Percentiles rank a stretch among this genome's conserved stretches.
phyloP scores from a whole-genome alignment of 805 yeast species.

The Saccharomycopsis fermentans region DNA sequence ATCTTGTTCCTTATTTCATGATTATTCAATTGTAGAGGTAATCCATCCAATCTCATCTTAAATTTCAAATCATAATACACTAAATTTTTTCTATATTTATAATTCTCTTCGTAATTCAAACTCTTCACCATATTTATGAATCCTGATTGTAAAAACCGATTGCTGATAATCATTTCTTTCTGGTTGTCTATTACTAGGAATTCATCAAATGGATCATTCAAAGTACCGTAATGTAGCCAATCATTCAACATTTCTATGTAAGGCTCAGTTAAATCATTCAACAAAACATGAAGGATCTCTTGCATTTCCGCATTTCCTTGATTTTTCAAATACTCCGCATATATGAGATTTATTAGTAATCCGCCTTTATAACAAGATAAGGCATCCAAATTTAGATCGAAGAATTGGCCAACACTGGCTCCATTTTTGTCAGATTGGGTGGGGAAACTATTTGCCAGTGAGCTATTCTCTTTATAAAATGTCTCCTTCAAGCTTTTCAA shows the following conservation, averaged over 20 bases:
- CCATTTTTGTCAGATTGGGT: not conserved
- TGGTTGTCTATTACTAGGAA: slow-evolving; percentile 50
- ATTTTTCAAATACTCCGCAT: slow-evolving; percentile 42
- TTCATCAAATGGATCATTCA: slow-evolving; percentile 75
- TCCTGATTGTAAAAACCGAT: not conserved
- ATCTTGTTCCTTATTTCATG: slow-evolving; percentile 51
- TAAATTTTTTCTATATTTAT: slow-evolving; percentile 27
- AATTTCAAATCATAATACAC: slow-evolving; percentile 69
- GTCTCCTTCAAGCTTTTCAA: slow-evolving; percentile 32
- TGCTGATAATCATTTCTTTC: not conserved
- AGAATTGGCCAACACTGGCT: not conserved
- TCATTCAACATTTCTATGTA: slow-evolving; percentile 58
- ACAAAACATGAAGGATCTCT: slow-evolving; percentile 41
- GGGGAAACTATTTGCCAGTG: not conserved
- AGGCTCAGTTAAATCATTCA: slow-evolving; percentile 47
- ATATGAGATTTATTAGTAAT: slow-evolving; percentile 50
- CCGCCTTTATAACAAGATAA: slow-evolving; percentile 71
- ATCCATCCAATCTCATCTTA: slow-evolving; percentile 62
- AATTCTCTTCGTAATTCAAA: not conserved
- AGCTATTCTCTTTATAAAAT: slow-evolving; percentile 14
- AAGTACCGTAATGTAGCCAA: slow-evolving; percentile 72
- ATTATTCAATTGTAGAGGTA: slow-evolving; percentile 53
- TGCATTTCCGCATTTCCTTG: slow-evolving; percentile 57
- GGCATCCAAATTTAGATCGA: slow-evolving; percentile 11
- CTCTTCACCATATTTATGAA: not conserved